These are phyloP conservation scores for Castanospermum australe DNA, from an alignment of 306 rosid species.

Conservation along the genomic window DNA sequence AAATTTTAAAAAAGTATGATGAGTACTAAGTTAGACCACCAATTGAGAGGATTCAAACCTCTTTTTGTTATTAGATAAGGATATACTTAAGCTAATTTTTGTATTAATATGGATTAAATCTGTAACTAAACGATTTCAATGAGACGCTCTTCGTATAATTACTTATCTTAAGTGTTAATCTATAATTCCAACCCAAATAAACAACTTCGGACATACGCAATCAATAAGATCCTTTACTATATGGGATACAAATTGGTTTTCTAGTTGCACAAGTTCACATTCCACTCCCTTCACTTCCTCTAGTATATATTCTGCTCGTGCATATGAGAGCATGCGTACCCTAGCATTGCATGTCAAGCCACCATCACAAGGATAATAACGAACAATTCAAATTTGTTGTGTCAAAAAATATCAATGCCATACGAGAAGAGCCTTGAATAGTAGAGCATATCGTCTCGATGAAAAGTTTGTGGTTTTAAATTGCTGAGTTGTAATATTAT, in stretches of 20 bases:
- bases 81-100: no score
- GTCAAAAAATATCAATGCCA: background rate
- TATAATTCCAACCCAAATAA: no score
- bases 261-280: conserved; percentile 39
- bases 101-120: no score
- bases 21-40: no score
- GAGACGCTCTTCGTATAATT: no score
- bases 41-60: no score
- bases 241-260: conserved; percentile 37
- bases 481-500: no score
- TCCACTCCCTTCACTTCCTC: conserved; percentile 31
- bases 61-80: no score
- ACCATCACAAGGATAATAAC: background rate
- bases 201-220: conserved; percentile 25
- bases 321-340: background rate
- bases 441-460: background rate
- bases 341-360: background rate
- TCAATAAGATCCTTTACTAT: conserved; percentile 36
- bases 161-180: no score
- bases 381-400: background rate
- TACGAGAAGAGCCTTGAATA: background rate
- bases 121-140: no score
- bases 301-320: conserved; percentile 46
- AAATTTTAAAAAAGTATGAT: no score
- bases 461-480: no score